These are phyloP conservation scores for Xylaria cubensis DNA, from an alignment of 495 filamentous ascomycete genomes.

Conservation along the genomic window DNA sequence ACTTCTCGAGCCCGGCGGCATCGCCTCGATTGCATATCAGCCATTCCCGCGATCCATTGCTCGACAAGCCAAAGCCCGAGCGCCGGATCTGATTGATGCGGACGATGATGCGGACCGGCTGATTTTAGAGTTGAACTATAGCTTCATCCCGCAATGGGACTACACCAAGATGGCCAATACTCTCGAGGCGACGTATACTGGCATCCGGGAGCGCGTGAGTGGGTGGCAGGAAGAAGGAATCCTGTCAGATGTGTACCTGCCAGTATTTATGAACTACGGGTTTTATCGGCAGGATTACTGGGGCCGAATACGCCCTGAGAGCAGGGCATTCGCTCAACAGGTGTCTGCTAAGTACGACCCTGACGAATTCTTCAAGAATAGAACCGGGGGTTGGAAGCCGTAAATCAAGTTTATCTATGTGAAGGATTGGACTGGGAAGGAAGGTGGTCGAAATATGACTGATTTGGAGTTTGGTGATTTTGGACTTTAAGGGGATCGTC, in stretches of 20 bases:
- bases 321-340: conserved; percentile 48
- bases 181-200: conserved; percentile 46
- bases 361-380: conserved; percentile 58
- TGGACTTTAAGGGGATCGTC: background rate
- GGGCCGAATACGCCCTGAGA: conserved; percentile 53
- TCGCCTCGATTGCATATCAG: conserved; percentile 62
- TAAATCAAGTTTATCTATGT: background rate
- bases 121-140: conserved; percentile 61
- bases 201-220: conserved; percentile 37
- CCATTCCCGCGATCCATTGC: conserved; percentile 58
- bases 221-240: conserved; percentile 51
- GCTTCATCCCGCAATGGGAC: conserved; percentile 45
- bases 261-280: conserved; percentile 64
- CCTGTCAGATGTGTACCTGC: conserved; percentile 58
- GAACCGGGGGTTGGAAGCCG: conserved; percentile 55
- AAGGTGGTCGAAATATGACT: background rate
- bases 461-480: background rate
- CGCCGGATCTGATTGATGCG: conserved; percentile 58
- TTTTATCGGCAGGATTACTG: conserved; percentile 62
- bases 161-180: conserved; percentile 55
- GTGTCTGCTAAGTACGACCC: conserved; percentile 56
- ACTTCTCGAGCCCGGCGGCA: conserved; percentile 48
- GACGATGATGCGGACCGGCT: conserved; percentile 58
- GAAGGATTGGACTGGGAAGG: background rate
- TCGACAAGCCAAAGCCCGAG: conserved; percentile 51